phyloP scores from a whole-genome alignment of 768 basidiomycete genomes.

The Postia placenta region DNA sequence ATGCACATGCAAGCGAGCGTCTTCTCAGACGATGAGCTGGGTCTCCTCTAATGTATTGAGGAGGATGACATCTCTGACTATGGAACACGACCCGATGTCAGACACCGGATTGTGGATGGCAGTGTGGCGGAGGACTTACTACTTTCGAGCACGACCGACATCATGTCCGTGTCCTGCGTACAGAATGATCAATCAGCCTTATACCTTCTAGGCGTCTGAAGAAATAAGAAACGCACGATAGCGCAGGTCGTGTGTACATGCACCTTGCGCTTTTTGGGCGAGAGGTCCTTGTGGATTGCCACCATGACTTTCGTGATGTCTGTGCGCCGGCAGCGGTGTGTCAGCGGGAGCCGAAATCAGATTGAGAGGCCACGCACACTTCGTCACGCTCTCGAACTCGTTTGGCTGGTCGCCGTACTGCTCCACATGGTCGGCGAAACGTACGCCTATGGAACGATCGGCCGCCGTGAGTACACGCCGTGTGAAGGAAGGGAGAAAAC shows the following conservation, averaged over 20 bases:
- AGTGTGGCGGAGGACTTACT: conserved; percentile 29
- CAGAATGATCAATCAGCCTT: not conserved
- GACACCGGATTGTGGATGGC: not conserved
- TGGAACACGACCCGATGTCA: not conserved
- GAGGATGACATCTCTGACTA: conserved; percentile 25
- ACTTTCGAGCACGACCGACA: conserved; percentile 39
- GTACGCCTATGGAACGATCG: conserved; percentile 21
- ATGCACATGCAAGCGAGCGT: no score
- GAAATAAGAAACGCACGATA: conserved; percentile 38
- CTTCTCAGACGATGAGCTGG: not conserved
- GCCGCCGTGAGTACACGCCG: no score
- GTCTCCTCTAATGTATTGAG: conserved; percentile 10
- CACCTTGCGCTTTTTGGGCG: conserved; percentile 40
- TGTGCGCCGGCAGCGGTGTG: conserved; percentile 33
- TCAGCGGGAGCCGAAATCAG: not conserved
- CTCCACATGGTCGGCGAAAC: conserved; percentile 48
- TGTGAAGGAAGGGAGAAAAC: no score
- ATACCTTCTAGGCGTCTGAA: not conserved
- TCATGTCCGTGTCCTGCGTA: conserved; percentile 40
- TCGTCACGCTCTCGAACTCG: conserved; percentile 42
- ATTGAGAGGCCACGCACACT: conserved; percentile 33
- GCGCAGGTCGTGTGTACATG: conserved; percentile 55
- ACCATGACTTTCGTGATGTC: conserved; percentile 37
- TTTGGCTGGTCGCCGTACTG: conserved; percentile 49
- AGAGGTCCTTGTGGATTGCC: conserved; percentile 42